phyloP scores from a whole-genome alignment of 345 rosid genomes.

The Lenwebbia sp. region DNA sequence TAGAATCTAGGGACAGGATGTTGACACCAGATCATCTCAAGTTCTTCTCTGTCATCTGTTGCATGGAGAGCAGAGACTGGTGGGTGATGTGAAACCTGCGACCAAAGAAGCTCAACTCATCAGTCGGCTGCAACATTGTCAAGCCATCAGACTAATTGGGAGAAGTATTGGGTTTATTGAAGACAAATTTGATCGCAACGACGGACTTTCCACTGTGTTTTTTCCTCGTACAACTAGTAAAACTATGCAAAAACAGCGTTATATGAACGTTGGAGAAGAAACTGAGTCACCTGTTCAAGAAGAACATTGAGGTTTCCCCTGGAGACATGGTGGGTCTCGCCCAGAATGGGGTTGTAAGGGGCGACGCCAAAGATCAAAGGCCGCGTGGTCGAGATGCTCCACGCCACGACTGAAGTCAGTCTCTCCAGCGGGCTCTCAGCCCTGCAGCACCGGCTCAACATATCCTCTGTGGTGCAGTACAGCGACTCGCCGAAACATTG shows the following conservation, averaged over 20 bases:
- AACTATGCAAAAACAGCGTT: background rate
- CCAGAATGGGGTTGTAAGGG: constrained; percentile 79
- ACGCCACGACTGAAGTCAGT: constrained; percentile 39
- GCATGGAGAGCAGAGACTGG: constrained; percentile 80
- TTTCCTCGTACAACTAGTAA: too few relatives aligned
- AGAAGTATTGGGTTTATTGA: background rate
- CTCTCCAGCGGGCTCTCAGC: constrained; percentile 44
- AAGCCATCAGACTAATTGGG: background rate
- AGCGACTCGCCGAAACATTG: constrained; percentile 66
- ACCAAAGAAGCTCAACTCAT: background rate
- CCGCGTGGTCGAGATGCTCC: constrained; percentile 60
- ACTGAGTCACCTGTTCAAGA: constrained; percentile 46
- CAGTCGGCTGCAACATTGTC: background rate
- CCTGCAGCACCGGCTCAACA: constrained; percentile 32
- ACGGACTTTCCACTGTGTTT: background rate
- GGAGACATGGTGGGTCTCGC: constrained; percentile 91
- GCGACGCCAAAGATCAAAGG: constrained; percentile 54
- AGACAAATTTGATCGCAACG: background rate
- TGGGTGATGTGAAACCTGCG: constrained; percentile 85
- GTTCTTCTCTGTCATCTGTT: constrained; percentile 47
- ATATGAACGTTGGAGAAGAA: background rate
- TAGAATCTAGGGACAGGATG: constrained; percentile 51
- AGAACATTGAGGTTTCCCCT: constrained; percentile 52
- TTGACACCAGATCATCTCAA: constrained; percentile 64
- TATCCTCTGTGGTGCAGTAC: constrained; percentile 32